phyloP scores from a whole-genome alignment of 257 asterid genomes.

The Nicotiana undulata region DNA sequence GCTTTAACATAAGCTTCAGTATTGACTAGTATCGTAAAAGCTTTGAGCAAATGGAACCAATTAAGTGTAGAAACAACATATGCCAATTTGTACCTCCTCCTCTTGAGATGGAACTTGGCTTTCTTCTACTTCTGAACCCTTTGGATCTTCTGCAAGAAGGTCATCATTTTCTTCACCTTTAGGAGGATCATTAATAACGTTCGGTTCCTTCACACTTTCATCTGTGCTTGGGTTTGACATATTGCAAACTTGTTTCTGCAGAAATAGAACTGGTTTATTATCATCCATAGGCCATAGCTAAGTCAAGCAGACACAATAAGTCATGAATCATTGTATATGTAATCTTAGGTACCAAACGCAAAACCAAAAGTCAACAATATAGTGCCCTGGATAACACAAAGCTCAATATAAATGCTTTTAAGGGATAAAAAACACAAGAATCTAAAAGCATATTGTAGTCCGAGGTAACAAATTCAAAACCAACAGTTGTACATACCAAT shows the following conservation, averaged over 20 bases:
- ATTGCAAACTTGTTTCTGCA: slow-evolving; percentile 7
- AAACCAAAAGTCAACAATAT: neutral
- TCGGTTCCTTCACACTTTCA: slow-evolving; percentile 17
- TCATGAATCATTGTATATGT: neutral
- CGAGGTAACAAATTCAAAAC: neutral
- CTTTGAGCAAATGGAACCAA: neutral
- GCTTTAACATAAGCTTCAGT: neutral
- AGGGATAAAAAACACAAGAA: neutral
- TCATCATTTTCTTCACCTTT: slow-evolving; percentile 25
- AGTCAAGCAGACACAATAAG: neutral
- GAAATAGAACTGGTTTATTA: neutral
- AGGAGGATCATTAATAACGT: slow-evolving; percentile 13
- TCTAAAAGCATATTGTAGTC: too few species aligned
- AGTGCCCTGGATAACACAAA: neutral
- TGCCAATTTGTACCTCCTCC: slow-evolving; percentile 29
- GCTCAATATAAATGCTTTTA: neutral
- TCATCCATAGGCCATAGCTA: neutral
- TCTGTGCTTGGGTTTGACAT: slow-evolving; percentile 26
- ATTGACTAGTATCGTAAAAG: neutral
- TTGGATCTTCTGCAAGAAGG: slow-evolving; percentile 12
- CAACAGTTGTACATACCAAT: neutral
- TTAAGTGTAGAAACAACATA: neutral
- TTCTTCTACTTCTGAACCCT: slow-evolving; percentile 18
- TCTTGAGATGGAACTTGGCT: slow-evolving; percentile 19
- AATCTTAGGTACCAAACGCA: neutral